phyloP scores from a whole-genome alignment of 1,139 yeast genomes.

The Yueomyces sp. region DNA sequence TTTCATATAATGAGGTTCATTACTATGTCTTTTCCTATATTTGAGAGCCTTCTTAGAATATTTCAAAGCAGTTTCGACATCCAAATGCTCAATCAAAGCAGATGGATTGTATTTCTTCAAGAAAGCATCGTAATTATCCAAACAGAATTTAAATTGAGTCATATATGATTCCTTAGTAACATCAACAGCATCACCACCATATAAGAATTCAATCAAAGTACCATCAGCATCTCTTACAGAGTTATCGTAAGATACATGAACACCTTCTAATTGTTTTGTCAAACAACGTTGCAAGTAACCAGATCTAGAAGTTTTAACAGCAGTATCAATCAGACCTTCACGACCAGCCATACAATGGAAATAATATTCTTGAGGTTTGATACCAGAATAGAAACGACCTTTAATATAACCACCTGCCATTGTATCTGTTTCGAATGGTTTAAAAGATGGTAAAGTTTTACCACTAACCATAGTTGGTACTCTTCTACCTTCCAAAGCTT shows the following conservation, averaged over 20 bases:
- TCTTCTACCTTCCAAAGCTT: slow-evolving; percentile 97
- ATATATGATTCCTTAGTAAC: slow-evolving; percentile 90
- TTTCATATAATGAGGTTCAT: slow-evolving; percentile 52
- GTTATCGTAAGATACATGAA: slow-evolving; percentile 86
- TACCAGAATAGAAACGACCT: slow-evolving; percentile 95
- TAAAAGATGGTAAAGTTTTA: slow-evolving; percentile 91
- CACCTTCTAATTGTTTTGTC: slow-evolving; percentile 96
- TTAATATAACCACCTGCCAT: slow-evolving; percentile 98
- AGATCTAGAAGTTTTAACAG: slow-evolving; percentile 96
- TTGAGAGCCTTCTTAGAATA: slow-evolving; percentile 79
- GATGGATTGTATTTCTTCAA: slow-evolving; percentile 82
- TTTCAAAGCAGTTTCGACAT: slow-evolving; percentile 66
- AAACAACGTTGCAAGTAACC: slow-evolving; percentile 98
- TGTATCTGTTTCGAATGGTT: slow-evolving; percentile 93
- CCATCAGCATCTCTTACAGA: slow-evolving; percentile 96
- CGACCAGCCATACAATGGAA: slow-evolving; percentile 99
- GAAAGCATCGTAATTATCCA: slow-evolving; percentile 79
- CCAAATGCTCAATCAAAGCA: slow-evolving; percentile 57
- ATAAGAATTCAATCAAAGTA: slow-evolving; percentile 81
- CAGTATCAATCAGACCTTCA: slow-evolving; percentile 99
- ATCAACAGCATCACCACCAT: slow-evolving; percentile 96
- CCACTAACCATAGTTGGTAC: slow-evolving; percentile 99
- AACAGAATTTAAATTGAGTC: slow-evolving; percentile 87
- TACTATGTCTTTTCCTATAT: slow-evolving; percentile 52
- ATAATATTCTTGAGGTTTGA: slow-evolving; percentile 97